Conservation (phyloP, 2,329 filamentous ascomycete genomes). For the Diaporthe nobilis region DNA sequence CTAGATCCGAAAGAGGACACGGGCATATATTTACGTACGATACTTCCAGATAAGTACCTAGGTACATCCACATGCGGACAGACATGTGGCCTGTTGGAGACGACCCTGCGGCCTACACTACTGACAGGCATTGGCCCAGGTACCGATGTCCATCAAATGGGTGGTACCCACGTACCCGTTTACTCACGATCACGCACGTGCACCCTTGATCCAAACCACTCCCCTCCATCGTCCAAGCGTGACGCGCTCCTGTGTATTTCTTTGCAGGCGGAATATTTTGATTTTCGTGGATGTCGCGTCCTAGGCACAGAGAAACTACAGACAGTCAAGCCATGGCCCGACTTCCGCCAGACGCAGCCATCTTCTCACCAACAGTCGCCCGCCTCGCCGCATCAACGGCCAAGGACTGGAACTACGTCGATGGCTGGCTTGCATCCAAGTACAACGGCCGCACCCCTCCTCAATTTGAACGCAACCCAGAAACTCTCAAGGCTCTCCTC, state of each 20-base stretch:
- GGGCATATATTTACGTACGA: neutral
- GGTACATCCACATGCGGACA: neutral
- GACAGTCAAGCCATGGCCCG: constrained; percentile 52
- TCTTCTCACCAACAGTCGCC: constrained; percentile 77
- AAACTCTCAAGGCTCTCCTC: constrained; percentile 83
- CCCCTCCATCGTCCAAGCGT: neutral
- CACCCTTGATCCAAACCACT: neutral
- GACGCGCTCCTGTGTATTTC: neutral
- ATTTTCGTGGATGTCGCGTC: no score
- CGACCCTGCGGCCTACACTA: neutral
- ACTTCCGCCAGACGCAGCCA: constrained; percentile 61
- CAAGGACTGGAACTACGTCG: constrained; percentile 92
- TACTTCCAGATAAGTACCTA: neutral
- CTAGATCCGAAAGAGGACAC: constrained; percentile 31
- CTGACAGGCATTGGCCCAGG: neutral
- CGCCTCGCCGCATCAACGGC: constrained; percentile 85
- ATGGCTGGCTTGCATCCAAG: constrained; percentile 83
- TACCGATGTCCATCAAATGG: neutral
- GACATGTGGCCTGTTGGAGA: constrained; percentile 27
- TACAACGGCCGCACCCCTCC: constrained; percentile 76
- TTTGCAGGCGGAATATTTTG: neutral
- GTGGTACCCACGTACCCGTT: neutral
- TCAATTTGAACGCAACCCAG: constrained; percentile 86
- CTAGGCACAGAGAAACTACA: neutral
- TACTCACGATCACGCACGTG: neutral